Conservation (phyloP, 2,329 filamentous ascomycete genomes). For the Periconia macrospinosa region DNA sequence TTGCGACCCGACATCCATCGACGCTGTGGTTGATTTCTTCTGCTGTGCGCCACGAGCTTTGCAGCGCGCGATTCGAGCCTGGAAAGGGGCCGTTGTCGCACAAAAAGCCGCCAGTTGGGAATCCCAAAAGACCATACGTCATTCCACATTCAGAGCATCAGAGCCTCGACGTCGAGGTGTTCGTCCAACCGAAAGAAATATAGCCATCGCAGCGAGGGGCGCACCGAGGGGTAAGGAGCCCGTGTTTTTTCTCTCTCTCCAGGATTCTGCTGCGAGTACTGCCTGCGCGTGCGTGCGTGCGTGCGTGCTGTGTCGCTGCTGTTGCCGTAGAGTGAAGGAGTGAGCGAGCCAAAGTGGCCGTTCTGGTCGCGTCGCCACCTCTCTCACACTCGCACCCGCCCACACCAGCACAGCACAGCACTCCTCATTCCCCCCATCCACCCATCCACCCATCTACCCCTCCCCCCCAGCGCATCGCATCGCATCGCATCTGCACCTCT, state of each 20-base stretch:
- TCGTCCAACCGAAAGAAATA: background rate
- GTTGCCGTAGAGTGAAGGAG: background rate
- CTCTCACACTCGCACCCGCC: background rate
- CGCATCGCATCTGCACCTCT: background rate
- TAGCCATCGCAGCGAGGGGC: background rate
- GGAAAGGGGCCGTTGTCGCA: background rate
- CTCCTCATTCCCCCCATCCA: background rate
- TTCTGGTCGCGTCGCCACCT: background rate
- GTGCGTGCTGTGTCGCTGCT: background rate
- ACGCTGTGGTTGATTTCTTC: background rate
- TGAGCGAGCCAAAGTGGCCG: no score
- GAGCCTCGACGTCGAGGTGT: background rate
- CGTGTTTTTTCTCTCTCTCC: background rate
- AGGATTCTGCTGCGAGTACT: background rate
- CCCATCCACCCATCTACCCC: no score
- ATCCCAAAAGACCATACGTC: background rate
- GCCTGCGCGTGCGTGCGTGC: background rate
- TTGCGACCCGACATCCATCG: background rate
- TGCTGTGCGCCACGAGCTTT: background rate
- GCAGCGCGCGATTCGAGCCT: background rate
- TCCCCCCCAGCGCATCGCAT: background rate
- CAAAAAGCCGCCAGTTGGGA: background rate
- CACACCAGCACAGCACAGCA: no score
- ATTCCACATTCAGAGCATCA: conserved; percentile 1
- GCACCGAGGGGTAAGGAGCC: background rate